Conservation (phyloP, 2,329 filamentous ascomycete species). For the Pseudogymnoascus sp. region DNA sequence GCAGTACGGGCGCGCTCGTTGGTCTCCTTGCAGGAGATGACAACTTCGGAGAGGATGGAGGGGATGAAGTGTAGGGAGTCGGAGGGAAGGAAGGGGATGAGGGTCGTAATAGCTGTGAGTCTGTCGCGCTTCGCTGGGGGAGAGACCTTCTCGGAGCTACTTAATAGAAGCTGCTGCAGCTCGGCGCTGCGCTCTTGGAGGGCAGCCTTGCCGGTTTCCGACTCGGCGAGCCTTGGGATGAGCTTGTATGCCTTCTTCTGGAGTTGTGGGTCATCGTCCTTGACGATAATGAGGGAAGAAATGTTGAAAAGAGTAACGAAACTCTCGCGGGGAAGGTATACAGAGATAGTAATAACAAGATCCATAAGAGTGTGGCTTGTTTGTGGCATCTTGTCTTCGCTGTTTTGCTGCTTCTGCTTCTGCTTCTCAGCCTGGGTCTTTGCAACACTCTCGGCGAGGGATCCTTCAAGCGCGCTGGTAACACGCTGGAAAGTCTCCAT, state of each 20-base stretch:
- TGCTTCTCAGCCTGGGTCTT: slow-evolving; percentile 57
- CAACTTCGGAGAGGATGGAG: slow-evolving; percentile 82
- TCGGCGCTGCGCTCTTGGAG: slow-evolving; percentile 67
- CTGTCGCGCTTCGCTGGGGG: slow-evolving; percentile 80
- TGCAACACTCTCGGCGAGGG: slow-evolving; percentile 50
- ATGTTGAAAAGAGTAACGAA: slow-evolving; percentile 82
- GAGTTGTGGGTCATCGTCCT: slow-evolving; percentile 76
- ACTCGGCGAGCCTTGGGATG: slow-evolving; percentile 80
- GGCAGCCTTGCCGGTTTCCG: slow-evolving; percentile 66
- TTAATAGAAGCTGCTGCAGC: slow-evolving; percentile 72
- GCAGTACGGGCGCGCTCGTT: slow-evolving; percentile 88
- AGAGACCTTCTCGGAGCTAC: slow-evolving; percentile 75
- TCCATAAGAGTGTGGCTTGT: slow-evolving; percentile 95
- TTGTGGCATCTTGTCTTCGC: slow-evolving; percentile 70
- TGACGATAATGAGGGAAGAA: slow-evolving; percentile 72
- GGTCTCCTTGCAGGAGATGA: slow-evolving; percentile 93
- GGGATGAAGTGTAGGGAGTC: slow-evolving; percentile 88
- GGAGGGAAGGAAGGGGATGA: slow-evolving; percentile 70
- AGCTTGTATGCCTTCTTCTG: slow-evolving; percentile 99
- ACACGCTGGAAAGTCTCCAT: slow-evolving; percentile 85
- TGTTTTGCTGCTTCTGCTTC: slow-evolving; percentile 48
- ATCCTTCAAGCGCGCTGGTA: slow-evolving; percentile 68
- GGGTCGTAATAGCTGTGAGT: slow-evolving; percentile 69
- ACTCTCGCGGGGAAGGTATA: slow-evolving; percentile 81
- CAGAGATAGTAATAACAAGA: slow-evolving; percentile 88